phyloP scores from a whole-genome alignment of 208 protist species.

The Wallacemonas sp. region DNA sequence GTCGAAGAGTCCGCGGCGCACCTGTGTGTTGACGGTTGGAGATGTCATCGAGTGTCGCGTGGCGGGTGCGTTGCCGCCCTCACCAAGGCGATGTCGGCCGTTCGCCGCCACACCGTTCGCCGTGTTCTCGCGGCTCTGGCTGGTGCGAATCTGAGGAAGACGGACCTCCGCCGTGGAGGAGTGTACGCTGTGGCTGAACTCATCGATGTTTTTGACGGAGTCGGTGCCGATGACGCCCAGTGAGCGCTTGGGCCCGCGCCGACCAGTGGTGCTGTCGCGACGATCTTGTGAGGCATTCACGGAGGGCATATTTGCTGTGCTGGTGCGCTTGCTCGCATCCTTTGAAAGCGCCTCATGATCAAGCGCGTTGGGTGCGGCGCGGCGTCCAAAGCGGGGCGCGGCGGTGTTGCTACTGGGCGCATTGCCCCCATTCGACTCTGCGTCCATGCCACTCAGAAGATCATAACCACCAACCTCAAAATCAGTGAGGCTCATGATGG shows the following conservation, averaged over 20 bases:
- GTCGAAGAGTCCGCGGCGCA: neutral
- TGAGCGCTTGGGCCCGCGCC: neutral
- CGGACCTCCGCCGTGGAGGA: neutral
- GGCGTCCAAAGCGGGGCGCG: conserved; percentile 6
- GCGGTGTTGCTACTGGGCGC: neutral
- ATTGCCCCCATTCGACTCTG: neutral
- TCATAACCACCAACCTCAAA: conserved; percentile 1
- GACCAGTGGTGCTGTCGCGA: neutral
- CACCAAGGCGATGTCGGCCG: neutral
- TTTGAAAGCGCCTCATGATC: neutral
- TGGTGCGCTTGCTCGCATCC: neutral
- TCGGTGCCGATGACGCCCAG: neutral
- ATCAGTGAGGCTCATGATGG: neutral
- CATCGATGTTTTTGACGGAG: neutral
- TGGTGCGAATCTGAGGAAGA: neutral
- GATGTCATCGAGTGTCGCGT: neutral
- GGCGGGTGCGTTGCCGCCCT: neutral
- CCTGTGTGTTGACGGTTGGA: neutral
- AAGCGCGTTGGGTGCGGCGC: neutral
- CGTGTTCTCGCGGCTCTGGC: conserved; percentile 3
- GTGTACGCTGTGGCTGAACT: neutral
- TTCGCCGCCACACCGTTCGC: neutral
- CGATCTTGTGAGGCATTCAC: conserved; percentile 1
- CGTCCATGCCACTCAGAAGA: neutral
- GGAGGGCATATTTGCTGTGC: neutral